phyloP scores from a whole-genome alignment of 192 early-diverging fungal species.

The Podila epicladia region DNA sequence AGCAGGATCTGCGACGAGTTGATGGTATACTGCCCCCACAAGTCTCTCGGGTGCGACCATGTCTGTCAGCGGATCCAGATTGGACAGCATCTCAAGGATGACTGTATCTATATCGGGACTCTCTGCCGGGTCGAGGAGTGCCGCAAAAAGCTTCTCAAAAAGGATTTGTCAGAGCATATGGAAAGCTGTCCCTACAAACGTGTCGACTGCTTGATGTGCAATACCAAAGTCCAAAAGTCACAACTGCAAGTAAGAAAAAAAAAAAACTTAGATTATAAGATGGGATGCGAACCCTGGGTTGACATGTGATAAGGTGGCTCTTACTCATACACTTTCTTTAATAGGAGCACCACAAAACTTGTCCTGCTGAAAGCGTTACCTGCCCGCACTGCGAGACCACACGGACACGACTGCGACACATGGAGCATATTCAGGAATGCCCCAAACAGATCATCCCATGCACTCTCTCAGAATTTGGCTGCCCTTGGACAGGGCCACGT shows the following conservation, averaged over 20 bases:
- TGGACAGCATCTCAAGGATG: slow-evolving; percentile 59
- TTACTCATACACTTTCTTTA: slow-evolving; percentile 1
- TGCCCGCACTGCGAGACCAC: slow-evolving; percentile 66
- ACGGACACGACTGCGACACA: slow-evolving; percentile 47
- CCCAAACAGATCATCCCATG: slow-evolving; percentile 55
- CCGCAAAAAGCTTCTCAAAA: slow-evolving; percentile 59
- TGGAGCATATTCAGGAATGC: slow-evolving; percentile 57
- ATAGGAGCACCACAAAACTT: slow-evolving; percentile 64
- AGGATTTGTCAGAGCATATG: slow-evolving; percentile 64
- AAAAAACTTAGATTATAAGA: too few species aligned
- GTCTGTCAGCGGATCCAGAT: slow-evolving; percentile 68
- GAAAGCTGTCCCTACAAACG: slow-evolving; percentile 64
- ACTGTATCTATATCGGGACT: slow-evolving; percentile 63
- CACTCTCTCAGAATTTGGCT: slow-evolving; percentile 60
- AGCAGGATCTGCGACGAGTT: slow-evolving; percentile 75
- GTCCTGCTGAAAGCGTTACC: slow-evolving; percentile 61
- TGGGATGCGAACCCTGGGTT: too few species aligned
- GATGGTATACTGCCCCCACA: slow-evolving; percentile 63
- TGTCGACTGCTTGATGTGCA: slow-evolving; percentile 65
- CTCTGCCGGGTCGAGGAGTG: slow-evolving; percentile 67
- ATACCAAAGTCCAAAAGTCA: slow-evolving; percentile 57
- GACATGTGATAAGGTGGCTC: background rate
- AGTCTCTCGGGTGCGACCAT: slow-evolving; percentile 62
- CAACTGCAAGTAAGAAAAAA: slow-evolving; percentile 58
- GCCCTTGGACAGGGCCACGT: slow-evolving; percentile 66